These are phyloP conservation scores for Septoria petroselini DNA, from an alignment of 2,329 filamentous ascomycete genomes.

Conservation along the genomic window DNA sequence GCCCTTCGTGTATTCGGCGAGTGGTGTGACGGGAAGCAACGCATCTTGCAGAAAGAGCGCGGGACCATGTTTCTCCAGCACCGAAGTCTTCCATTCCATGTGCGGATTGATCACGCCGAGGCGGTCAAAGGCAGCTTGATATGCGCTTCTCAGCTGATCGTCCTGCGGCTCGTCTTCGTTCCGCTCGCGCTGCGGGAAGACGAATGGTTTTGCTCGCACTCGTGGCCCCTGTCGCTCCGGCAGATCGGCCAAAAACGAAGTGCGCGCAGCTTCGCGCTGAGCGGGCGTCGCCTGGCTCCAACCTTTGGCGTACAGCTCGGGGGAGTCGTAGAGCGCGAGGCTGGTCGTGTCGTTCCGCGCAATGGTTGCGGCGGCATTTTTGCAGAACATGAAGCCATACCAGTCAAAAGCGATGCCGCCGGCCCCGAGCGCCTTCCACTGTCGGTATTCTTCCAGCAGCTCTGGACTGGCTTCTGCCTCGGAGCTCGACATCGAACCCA, in stretches of 20 bases:
- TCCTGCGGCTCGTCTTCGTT: conserved; percentile 4
- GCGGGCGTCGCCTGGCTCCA: conserved; percentile 9
- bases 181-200: conserved; percentile 13
- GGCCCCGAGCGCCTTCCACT: conserved; percentile 16
- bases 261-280: conserved; percentile 7
- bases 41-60: conserved; percentile 13
- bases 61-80: conserved; percentile 15
- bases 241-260: not conserved
- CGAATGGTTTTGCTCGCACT: conserved; percentile 7
- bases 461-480: conserved; percentile 7
- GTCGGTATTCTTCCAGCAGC: conserved; percentile 10
- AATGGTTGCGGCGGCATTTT: not conserved
- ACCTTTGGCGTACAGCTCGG: not conserved
- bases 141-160: conserved; percentile 1
- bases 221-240: conserved; percentile 6
- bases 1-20: conserved; percentile 2
- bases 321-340: conserved; percentile 6
- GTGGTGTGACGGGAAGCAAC: conserved; percentile 2
- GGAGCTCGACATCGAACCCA: not conserved
- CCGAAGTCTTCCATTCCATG: conserved; percentile 12
- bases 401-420: conserved; percentile 11
- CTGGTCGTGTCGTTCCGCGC: conserved; percentile 11
- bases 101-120: conserved; percentile 1
- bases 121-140: conserved; percentile 9
- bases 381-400: conserved; percentile 14